Evolutionary conservation across 1,284 basidiomycete species (phyloP), one percentile per base, ranked within the genome.

Genomic region (Moniliophthora roreri): DNA sequence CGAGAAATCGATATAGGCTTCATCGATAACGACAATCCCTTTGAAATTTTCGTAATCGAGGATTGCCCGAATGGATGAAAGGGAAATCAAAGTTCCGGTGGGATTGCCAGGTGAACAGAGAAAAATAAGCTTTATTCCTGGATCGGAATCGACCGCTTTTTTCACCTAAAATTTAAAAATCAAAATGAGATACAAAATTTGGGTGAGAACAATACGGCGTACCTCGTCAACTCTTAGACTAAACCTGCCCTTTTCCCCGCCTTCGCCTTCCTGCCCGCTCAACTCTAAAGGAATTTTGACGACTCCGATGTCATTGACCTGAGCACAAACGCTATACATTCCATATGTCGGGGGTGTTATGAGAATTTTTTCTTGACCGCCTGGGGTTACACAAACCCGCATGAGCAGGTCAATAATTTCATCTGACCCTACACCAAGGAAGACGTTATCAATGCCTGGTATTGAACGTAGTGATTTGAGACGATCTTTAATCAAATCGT

Each of bases 51-150:
- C 77, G 69, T 93, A 92, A 28, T 95, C 87, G 24, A 96, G 76
- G 23, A 99, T 70, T n/a, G 79, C 66, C 1, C 80, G 78, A 50
- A 99, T 78, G 4, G 85, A 81, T 15, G 76, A 64, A 11, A 96
- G 80, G 0, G 93, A 80, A 50, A 99, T 86, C 24, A 90, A 72
- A 0, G 95, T 98, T 13, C 95, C 95, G 0, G 95, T 97, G 0
- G 97, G 97, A 67, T 99, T 99, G 2, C 97, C 97, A 0, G 96
- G 97, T 1, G 95, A 98, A 73, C 95, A 98, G 50, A 99, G 78
- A 76, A 98, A 95, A 55, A 97, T 80, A 50, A 99, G 80, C 66
- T 98, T 98, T 72, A 98, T 91, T 2, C 78, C 73, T 0, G 87
- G 80, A 68, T 94, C 82, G 11, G 77, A 75, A 21, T 78, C 74